These are phyloP conservation scores for Lachnellula arida DNA, from an alignment of 2,329 filamentous ascomycete species.

Conservation along the genomic window DNA sequence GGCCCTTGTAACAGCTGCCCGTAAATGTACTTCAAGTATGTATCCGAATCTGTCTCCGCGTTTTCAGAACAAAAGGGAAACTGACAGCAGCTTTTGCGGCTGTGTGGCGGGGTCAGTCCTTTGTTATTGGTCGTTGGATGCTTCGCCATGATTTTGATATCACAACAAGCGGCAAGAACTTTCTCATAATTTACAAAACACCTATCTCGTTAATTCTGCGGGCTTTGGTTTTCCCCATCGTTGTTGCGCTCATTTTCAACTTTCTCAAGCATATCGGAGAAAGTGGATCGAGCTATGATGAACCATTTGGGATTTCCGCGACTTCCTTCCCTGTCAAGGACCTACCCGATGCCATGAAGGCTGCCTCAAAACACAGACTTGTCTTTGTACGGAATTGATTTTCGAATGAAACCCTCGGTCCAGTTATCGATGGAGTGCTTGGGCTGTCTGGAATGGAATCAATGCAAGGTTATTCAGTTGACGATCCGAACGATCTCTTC, in stretches of 20 bases:
- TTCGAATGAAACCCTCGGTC: slow-evolving; percentile 11
- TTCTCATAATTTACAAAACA: slow-evolving; percentile 24
- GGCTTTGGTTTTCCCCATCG: slow-evolving; percentile 23
- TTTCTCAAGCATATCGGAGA: slow-evolving; percentile 14
- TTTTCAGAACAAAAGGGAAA: no score
- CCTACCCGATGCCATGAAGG: slow-evolving; percentile 17
- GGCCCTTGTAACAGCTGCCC: no score
- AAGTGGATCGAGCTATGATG: neutral
- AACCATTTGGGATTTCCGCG: slow-evolving; percentile 15
- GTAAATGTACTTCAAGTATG: no score
- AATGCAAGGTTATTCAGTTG: slow-evolving; percentile 5
- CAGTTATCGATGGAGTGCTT: slow-evolving; percentile 20
- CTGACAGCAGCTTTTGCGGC: no score
- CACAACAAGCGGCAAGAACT: slow-evolving; percentile 15
- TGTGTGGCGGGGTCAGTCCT: no score
- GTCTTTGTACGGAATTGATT: slow-evolving; percentile 25
- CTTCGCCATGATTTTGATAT: no score
- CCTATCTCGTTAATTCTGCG: slow-evolving; percentile 19
- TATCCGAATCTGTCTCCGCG: no score
- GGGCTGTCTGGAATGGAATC: slow-evolving; percentile 13
- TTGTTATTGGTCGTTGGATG: no score
- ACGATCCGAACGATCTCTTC: slow-evolving; percentile 21
- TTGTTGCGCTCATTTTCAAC: slow-evolving; percentile 20
- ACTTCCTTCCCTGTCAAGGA: slow-evolving; percentile 15
- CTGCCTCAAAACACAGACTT: slow-evolving; percentile 11